Conservation (phyloP, 305 asterid genomes). For the Lippia alba region DNA sequence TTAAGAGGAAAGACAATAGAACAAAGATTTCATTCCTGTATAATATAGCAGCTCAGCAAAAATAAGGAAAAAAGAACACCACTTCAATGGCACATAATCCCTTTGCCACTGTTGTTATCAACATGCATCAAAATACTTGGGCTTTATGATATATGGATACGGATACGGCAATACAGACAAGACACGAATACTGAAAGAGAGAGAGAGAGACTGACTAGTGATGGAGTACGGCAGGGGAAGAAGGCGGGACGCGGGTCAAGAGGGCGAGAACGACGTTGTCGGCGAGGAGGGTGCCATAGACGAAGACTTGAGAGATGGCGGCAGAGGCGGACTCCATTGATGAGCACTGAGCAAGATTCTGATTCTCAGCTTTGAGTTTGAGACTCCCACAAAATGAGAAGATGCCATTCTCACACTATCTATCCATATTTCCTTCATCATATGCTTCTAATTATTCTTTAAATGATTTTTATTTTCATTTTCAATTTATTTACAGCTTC, state of each 20-base stretch:
- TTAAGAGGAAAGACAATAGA: too few relatives aligned
- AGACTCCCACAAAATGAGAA: not conserved
- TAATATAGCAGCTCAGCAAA: too few relatives aligned
- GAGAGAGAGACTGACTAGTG: conserved; percentile 54
- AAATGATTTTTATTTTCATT: too few relatives aligned
- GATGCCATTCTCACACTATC: too few relatives aligned
- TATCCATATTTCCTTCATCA: too few relatives aligned
- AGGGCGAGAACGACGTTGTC: conserved; percentile 84
- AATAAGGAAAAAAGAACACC: too few relatives aligned
- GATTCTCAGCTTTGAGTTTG: not conserved
- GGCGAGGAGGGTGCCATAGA: conserved; percentile 88
- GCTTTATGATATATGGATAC: too few relatives aligned
- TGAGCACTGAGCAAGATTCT: not conserved
- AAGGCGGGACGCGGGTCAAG: conserved; percentile 76
- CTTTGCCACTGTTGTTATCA: not conserved
- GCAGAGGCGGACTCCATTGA: conserved; percentile 49
- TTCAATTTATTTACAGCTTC: too few relatives aligned
- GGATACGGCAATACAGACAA: too few relatives aligned
- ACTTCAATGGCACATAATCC: not conserved
- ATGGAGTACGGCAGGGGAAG: conserved; percentile 68
- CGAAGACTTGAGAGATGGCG: conserved; percentile 68
- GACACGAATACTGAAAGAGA: too few relatives aligned
- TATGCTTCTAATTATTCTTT: too few relatives aligned
- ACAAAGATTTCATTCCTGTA: too few relatives aligned
- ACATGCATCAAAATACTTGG: not conserved